Percentiles rank a stretch among this genome's conserved stretches.
These are phyloP conservation scores for Russula virescens DNA, from an alignment of 768 basidiomycete genomes.

Conservation along the genomic window DNA sequence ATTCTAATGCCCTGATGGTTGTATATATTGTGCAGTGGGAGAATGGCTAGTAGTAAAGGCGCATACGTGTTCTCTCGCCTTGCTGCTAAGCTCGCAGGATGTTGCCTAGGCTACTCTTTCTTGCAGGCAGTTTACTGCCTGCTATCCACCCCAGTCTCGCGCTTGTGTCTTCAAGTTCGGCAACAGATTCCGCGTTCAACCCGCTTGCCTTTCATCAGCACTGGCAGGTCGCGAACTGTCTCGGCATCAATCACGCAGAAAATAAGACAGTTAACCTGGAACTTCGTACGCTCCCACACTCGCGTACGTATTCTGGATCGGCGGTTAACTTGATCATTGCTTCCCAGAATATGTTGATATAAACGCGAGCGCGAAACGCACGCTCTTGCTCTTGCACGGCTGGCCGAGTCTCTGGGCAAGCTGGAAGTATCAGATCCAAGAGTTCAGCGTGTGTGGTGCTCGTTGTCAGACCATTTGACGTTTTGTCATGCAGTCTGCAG, in stretches of 20 bases:
- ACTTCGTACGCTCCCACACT: conserved; percentile 10
- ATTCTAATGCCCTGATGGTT: too few relatives aligned
- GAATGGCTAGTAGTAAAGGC: too few relatives aligned
- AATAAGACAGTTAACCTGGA: conserved; percentile 14
- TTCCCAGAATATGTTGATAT: conserved; percentile 47
- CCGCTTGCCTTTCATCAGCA: not conserved
- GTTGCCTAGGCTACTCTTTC: not conserved
- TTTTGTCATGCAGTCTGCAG: conserved; percentile 30
- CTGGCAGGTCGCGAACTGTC: conserved; percentile 11
- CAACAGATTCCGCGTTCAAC: not conserved
- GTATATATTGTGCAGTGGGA: too few relatives aligned
- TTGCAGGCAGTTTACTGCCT: conserved; percentile 5
- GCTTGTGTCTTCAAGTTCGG: not conserved
- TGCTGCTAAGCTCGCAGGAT: too few relatives aligned
- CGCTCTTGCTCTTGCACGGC: conserved; percentile 67
- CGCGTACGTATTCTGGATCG: not conserved
- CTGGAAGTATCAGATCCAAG: conserved; percentile 66
- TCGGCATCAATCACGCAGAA: conserved; percentile 15
- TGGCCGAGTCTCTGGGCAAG: conserved; percentile 77
- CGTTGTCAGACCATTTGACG: not conserved
- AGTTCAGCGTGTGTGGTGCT: conserved; percentile 45
- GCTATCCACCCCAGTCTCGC: not conserved
- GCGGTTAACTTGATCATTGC: not conserved
- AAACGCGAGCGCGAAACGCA: conserved; percentile 45
- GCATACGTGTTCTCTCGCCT: too few relatives aligned